phyloP scores from a whole-genome alignment of 768 basidiomycete genomes.

The Agrocybe praecox region DNA sequence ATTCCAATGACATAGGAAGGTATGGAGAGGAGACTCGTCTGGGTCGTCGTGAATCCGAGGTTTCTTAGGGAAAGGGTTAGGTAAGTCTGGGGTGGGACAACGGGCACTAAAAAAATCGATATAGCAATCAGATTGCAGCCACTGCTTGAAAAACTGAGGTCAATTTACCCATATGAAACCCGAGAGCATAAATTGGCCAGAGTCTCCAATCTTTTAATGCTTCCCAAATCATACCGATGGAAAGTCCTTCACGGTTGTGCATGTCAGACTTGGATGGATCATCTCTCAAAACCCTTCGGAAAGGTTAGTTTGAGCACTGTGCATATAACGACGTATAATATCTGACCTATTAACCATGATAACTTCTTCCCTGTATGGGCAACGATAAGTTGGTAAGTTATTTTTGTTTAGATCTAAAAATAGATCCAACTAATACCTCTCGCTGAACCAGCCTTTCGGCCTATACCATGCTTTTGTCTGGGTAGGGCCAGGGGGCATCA shows the following conservation, averaged over 20 bases:
- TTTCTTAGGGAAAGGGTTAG: constrained; percentile 62
- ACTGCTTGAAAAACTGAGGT: background rate
- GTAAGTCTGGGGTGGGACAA: constrained; percentile 61
- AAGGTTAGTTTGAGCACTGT: too few relatives aligned
- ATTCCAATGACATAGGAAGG: constrained; percentile 57
- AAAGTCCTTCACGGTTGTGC: constrained; percentile 72
- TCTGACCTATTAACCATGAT: constrained; percentile 53
- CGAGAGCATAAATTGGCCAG: constrained; percentile 66
- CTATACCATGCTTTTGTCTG: constrained; percentile 62
- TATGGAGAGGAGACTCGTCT: constrained; percentile 64
- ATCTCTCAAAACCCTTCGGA: constrained; percentile 52
- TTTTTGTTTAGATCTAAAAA: background rate
- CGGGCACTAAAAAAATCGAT: constrained; percentile 42
- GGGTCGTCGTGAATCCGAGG: constrained; percentile 63
- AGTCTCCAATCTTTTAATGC: constrained; percentile 59
- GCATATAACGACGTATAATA: background rate
- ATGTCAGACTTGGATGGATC: constrained; percentile 66
- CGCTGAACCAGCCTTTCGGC: constrained; percentile 67
- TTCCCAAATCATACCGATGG: constrained; percentile 44
- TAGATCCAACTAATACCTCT: constrained; percentile 36
- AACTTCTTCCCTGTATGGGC: constrained; percentile 50
- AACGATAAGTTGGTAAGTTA: background rate
- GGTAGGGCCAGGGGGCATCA: constrained; percentile 64
- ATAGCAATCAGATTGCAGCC: constrained; percentile 25
- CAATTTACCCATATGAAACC: constrained; percentile 49